Evolutionary conservation across 805 yeast genomes (phyloP), one percentile per base, ranked within the genome.

Genomic region (Starmera dryadoides): DNA sequence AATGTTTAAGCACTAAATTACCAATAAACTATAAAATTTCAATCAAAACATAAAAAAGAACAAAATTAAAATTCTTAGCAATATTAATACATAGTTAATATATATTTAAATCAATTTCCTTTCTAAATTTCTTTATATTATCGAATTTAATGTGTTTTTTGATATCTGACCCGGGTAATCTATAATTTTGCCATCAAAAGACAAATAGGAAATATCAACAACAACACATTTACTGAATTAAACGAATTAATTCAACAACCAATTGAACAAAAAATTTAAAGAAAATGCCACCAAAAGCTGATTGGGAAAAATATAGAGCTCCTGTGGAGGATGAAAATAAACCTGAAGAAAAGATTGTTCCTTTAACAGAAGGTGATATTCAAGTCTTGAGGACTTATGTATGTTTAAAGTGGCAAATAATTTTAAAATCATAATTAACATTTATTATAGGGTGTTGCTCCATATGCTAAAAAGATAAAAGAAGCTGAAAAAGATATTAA

Each of bases 281-380:
- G 12, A 7, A 23, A 57, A 89, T 89, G 97, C 89, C 97, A 45
- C 96, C 97, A 51, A 93, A 88, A 71, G 93, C 88, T 41, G 95
- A 93, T 63, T 93, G 99, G 99, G 99, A 94, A 59, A 93, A 93
- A 62, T 87, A 86, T 65, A 82, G 80, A 59, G 83, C 93, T 37
- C 95, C 96, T n/a, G 73, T 69, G 34, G 96, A 84, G 48, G 70
- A 68, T 16, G 74, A 68, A 15, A 69, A 71, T 41, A 69, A 68
- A 39, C 68, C 71, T 38, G 87, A 81, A 37, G 87, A 81, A 42
- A 81, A 86, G 49, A 81, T 85, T 50, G 78, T 75, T 31, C 98
- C 98, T 9, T 74, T 93, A 50, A 74, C 88, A 42, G 99, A 93
- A 60, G 96, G 95, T 35, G 99, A 93, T 62, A 94, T 94, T 59